Base-by-base conservation (phyloP, 2,329 filamentous ascomycete genomes). In the Monosporascus cannonballus region DNA sequence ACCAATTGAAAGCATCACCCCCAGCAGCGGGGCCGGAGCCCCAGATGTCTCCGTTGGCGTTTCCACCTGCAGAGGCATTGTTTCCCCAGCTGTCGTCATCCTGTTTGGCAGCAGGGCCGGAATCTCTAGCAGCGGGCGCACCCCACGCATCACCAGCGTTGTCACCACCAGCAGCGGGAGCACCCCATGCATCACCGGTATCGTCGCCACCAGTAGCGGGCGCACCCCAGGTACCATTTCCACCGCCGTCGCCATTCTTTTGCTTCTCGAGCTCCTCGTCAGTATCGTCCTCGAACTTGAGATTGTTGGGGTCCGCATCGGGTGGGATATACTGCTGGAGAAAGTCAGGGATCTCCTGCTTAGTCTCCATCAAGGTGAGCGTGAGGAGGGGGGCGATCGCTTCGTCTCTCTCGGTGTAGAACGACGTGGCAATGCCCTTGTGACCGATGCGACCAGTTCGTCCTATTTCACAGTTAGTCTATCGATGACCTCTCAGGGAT, bases 371-470 rank as follows among this genome's bases (percentile, higher is more conserved):
- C 0, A 99, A 76, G 6, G 90, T 84, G 67, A 92, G 91, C 38
- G 90, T 88, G 1, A 99, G 76, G 2, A 87, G 83, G 9, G 80
- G 77, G 0, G 80, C 90, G 42, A 97, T 73, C 3, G 85, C 79
- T 52, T 87, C 81, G 61, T 97, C 89, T 1, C 79, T 75, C 1
- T 92, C 85, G 25, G 86, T 90, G 76, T 87, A 97, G 73, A 99
- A 93, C 0, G 93, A 96, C 0, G 89, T 93, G 0, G 94, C 92
- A 5, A 91, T 73, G 18, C 94, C 94, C 45, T 81, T 79, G 60
- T 96, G 89, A 2, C 94, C 94, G 65, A 96, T 96, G 50, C 94
- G 90, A 51, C 89, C 94, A 60, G 94, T 99, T 55, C 94, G 92
- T 56, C 94, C 87, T 90, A 55, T 49, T 49, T 1, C 39, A 15